Percentiles rank a stretch among this genome's conserved stretches.
Evolutionary conservation across 2,329 filamentous ascomycete species (phyloP).

Genomic region (Coniosporium tulheliwenetii): DNA sequence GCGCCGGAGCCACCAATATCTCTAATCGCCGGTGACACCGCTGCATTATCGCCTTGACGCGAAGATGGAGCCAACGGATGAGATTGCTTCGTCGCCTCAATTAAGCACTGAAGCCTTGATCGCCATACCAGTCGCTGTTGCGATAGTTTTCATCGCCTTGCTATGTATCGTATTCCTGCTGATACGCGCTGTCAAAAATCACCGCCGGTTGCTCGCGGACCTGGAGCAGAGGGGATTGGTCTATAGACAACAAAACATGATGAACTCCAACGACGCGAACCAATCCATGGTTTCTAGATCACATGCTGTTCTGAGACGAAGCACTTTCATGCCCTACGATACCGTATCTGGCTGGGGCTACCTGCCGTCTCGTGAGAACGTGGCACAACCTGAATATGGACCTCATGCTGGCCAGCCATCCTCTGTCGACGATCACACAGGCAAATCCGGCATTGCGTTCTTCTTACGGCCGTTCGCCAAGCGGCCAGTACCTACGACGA

Average conservation of each 20-base stretch:
- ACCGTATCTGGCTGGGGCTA: constrained; percentile 23
- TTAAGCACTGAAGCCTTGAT: not conserved
- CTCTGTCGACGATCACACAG: too few species aligned
- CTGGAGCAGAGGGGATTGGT: not conserved
- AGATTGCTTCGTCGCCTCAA: too few species aligned
- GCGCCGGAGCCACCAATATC: too few species aligned
- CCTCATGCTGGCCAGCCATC: too few species aligned
- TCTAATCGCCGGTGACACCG: too few species aligned
- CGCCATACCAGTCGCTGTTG: not conserved
- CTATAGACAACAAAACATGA: constrained; percentile 4
- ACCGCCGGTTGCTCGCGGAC: constrained; percentile 7
- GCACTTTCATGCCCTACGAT: constrained; percentile 17
- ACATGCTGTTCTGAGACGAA: constrained; percentile 16
- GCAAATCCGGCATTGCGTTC: too few species aligned
- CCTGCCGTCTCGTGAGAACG: constrained; percentile 22
- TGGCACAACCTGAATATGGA: constrained; percentile 5
- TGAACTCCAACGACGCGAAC: not conserved
- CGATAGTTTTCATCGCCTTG: not conserved
- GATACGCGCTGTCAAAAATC: not conserved
- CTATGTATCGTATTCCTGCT: not conserved
- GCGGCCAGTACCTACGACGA: too few species aligned
- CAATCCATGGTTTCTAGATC: constrained; percentile 6
- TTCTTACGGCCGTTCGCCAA: too few species aligned
- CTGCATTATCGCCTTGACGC: too few species aligned
- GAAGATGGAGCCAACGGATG: too few species aligned